Evolutionary conservation across 176 grass and related monocot species (phyloP).

Genomic region (Aegilops umbellulata): DNA sequence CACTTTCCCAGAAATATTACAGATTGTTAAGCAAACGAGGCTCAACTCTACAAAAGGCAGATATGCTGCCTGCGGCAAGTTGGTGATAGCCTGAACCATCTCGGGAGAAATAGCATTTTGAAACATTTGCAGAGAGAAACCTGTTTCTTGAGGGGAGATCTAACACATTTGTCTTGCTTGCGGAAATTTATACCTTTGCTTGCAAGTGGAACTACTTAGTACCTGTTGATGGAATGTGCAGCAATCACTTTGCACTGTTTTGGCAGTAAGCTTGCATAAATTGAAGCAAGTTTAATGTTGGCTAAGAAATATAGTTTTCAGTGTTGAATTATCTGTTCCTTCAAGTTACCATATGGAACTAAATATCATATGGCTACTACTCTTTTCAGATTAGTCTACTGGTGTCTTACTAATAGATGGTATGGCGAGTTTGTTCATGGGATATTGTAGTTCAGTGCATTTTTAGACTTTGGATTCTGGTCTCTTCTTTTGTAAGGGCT

Average conservation of each 20-base stretch:
- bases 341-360: background rate
- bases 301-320: background rate
- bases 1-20: background rate
- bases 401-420: background rate
- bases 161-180: background rate
- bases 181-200: slow-evolving; percentile 5
- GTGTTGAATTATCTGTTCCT: background rate
- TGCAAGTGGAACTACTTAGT: background rate
- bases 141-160: background rate
- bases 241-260: background rate
- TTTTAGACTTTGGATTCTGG: background rate
- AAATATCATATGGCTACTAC: background rate
- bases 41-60: background rate
- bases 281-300: background rate
- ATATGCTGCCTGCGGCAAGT: background rate
- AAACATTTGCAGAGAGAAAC: background rate
- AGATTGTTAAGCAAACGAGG: background rate
- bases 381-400: background rate
- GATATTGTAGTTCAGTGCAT: background rate
- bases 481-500: background rate
- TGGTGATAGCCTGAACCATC: background rate
- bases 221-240: slow-evolving; percentile 7
- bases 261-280: background rate
- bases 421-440: background rate
- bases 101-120: background rate